Conservation (phyloP, 2,329 filamentous ascomycete genomes). For the Alternaria sp. region DNA sequence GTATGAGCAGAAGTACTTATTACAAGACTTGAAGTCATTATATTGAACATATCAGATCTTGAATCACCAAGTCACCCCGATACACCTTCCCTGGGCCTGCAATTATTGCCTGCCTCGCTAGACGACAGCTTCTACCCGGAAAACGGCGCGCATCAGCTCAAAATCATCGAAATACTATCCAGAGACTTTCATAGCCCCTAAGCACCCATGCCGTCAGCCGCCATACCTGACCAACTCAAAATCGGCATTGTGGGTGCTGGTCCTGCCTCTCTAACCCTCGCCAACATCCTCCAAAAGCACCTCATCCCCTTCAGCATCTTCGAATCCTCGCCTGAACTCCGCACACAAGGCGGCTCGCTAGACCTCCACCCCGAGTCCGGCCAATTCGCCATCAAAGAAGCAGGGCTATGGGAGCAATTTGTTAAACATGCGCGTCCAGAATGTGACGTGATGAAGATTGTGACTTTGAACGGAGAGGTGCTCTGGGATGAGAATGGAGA, state of each 20-base stretch:
- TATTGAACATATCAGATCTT: neutral
- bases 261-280: conserved; percentile 60
- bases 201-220: neutral
- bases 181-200: neutral
- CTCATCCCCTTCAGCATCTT: conserved; percentile 61
- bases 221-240: conserved; percentile 6
- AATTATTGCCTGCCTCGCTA: neutral
- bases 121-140: neutral
- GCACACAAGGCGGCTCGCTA: conserved; percentile 50
- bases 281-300: conserved; percentile 61
- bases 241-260: conserved; percentile 53
- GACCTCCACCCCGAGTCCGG: conserved; percentile 64
- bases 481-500: conserved; percentile 39
- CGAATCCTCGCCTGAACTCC: conserved; percentile 49
- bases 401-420: conserved; percentile 62
- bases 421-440: conserved; percentile 62
- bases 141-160: neutral
- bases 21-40: neutral
- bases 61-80: neutral
- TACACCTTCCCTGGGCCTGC: neutral
- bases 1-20: neutral
- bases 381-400: conserved; percentile 61
- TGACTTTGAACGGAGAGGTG: conserved; percentile 50
- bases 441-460: conserved; percentile 60
- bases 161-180: neutral